Conservation (phyloP, 148 eudicot genomes). For the Heliosperma pusillum region DNA sequence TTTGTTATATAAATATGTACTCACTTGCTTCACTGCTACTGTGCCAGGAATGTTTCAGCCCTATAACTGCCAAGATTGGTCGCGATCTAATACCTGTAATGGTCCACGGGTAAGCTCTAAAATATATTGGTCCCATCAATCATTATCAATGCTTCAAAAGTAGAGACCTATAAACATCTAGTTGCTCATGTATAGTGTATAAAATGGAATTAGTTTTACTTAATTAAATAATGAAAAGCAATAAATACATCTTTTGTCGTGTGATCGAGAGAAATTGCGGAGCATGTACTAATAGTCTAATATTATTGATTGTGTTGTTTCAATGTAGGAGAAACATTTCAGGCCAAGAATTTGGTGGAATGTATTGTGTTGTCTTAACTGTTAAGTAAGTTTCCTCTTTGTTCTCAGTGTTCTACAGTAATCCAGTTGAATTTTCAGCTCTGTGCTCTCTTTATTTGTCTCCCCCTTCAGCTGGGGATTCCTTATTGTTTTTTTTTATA, state of each 20-base stretch:
- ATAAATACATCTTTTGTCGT: neutral
- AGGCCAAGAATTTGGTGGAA: conserved; percentile 94
- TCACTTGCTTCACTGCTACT: conserved; percentile 2
- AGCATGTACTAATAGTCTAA: neutral
- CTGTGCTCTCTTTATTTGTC: neutral
- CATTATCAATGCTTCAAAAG: neutral
- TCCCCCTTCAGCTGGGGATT: neutral
- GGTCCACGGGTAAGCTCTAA: conserved; percentile 80
- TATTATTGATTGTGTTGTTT: conserved; percentile 6
- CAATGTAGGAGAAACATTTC: conserved; percentile 79
- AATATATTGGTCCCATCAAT: neutral
- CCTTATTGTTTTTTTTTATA: neutral
- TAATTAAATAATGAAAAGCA: neutral
- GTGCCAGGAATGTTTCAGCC: conserved; percentile 88
- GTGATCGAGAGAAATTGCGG: neutral
- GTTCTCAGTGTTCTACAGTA: neutral
- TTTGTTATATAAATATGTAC: neutral
- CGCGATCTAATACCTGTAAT: conserved; percentile 94
- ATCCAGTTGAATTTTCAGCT: neutral
- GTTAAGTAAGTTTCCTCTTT: conserved; percentile 56
- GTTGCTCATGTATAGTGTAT: neutral
- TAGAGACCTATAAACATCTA: neutral
- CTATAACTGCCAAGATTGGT: conserved; percentile 76
- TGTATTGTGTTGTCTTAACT: conserved; percentile 78
- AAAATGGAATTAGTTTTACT: neutral